Base-by-base conservation (phyloP, 1,139 yeast genomes). In the Yamadazyma siamensis region DNA sequence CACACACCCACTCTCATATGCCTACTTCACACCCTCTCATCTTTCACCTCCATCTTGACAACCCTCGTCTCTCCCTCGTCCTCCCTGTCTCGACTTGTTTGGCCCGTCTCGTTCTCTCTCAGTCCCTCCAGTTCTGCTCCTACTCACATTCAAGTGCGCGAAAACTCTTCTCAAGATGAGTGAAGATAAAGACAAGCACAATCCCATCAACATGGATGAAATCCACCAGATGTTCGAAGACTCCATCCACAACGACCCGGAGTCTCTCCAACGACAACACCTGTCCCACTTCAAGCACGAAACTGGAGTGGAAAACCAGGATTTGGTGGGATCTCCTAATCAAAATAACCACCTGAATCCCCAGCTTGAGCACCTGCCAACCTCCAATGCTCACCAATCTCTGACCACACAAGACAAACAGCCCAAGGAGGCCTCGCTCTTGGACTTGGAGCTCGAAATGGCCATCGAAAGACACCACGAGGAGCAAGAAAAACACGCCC, bases 381-480 rank as follows among this genome's bases (percentile, higher is more conserved):
- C n/a, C n/a, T n/a, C n/a, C n/a, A n/a, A n/a, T n/a, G n/a, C n/a
- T n/a, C n/a, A n/a, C n/a, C n/a, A n/a, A n/a, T n/a, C n/a, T n/a
- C n/a, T n/a, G n/a, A n/a, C n/a, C n/a, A n/a, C n/a, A n/a, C n/a
- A n/a, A n/a, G n/a, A 31, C 8, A 23, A 17, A 13, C 19, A 16
- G 13, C 6, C 6, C n/a, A 34, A 34, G 15, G 15, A 23, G n/a
- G 8, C 23, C 10, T 28, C 28, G 24, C 21, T 22, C 15, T 21
- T 41, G 9, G 46, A 41, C 11, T 23, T 40, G 23, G 35, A 37
- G 14, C 25, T 41, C 5, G 44, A 41, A 25, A 33, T 39, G 37
- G 38, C 41, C 9, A 31, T 37, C 6, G 33, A 31, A 14, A 26
- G 25, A 13, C 41, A 37, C 14, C 14, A 25, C 9, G 17, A 20